Conservation (phyloP, 129 eudicot species). For the Ambrosia artemisiifolia region DNA sequence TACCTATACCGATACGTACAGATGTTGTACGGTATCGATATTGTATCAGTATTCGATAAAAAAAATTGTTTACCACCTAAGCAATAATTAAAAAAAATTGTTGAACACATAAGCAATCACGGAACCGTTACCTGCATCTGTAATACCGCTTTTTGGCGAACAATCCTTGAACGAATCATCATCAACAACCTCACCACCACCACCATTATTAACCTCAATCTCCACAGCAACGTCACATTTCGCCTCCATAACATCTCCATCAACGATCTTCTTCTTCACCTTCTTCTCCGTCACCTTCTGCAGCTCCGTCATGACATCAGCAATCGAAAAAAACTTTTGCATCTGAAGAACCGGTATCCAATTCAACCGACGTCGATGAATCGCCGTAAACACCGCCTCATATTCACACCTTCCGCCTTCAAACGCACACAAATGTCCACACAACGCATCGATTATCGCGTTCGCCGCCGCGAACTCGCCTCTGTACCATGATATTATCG, state of each 20-base stretch:
- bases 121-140: conserved; percentile 56
- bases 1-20: no score
- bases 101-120: background rate
- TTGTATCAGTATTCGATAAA: no score
- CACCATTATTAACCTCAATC: conserved; percentile 4
- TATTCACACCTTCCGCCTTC: conserved; percentile 41
- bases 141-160: conserved; percentile 50
- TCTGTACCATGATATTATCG: conserved; percentile 78
- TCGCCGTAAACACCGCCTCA: conserved; percentile 67
- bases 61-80: no score
- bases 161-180: conserved; percentile 29
- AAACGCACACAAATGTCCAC: conserved; percentile 56
- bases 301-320: conserved; percentile 71
- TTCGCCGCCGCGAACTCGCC: conserved; percentile 98
- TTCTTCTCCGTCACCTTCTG: conserved; percentile 33
- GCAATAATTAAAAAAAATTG: no score
- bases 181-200: conserved; percentile 38
- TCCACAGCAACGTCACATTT: conserved; percentile 3
- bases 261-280: conserved; percentile 25
- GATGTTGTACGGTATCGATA: no score
- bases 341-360: conserved; percentile 94
- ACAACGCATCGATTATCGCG: conserved; percentile 91
- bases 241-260: conserved; percentile 11
- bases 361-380: conserved; percentile 71
- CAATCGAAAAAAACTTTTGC: conserved; percentile 84